phyloP scores from a whole-genome alignment of 495 filamentous ascomycete genomes.

The Neurospora tetraspora region DNA sequence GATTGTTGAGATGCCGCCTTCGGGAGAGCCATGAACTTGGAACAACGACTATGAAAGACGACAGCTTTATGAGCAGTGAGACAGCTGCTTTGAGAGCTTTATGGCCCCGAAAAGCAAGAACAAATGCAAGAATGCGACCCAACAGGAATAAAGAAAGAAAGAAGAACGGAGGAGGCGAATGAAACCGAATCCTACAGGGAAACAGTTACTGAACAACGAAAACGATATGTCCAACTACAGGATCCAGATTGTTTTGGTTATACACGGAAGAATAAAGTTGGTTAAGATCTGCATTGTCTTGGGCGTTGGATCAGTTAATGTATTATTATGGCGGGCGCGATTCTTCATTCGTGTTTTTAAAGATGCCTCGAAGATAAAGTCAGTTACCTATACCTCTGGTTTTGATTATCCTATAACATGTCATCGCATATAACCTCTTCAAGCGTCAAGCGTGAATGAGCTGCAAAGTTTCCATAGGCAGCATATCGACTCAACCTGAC shows the following conservation, averaged over 20 bases:
- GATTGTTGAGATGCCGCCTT: slow-evolving; percentile 9
- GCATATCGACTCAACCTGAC: neutral
- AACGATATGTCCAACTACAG: neutral
- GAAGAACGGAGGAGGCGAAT: neutral
- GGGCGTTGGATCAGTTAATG: neutral
- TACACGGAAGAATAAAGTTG: neutral
- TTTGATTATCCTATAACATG: neutral
- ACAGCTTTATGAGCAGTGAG: neutral
- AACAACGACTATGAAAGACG: neutral
- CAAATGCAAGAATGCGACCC: neutral
- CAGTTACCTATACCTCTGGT: neutral
- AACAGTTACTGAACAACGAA: neutral
- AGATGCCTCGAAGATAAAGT: neutral
- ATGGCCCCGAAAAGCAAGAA: neutral
- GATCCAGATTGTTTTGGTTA: neutral
- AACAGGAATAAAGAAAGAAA: neutral
- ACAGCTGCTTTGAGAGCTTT: neutral
- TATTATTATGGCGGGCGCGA: neutral
- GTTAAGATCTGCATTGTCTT: neutral
- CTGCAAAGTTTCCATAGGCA: neutral
- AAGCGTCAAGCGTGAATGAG: neutral
- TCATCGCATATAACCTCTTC: neutral
- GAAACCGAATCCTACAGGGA: neutral
- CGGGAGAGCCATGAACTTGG: slow-evolving; percentile 4
- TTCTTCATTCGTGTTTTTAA: neutral